Evolutionary conservation across 306 rosid species (phyloP).

Genomic region (Quercus engelmannii): DNA sequence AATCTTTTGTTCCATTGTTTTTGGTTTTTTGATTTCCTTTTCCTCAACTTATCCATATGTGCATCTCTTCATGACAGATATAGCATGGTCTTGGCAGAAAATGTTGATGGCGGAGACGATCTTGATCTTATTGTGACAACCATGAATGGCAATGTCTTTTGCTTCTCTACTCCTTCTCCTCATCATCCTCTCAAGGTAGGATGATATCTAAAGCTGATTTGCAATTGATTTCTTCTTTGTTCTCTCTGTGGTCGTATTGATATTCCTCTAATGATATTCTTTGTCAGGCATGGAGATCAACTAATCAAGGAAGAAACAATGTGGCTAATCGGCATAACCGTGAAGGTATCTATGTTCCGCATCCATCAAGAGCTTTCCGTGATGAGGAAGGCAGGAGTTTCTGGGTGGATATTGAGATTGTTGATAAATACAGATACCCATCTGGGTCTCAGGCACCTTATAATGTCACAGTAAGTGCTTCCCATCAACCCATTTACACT

Average conservation of each 20-base stretch:
- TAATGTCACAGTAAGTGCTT: constrained; percentile 65
- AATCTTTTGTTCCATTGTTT: constrained; percentile 12
- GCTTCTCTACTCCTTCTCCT: constrained; percentile 90
- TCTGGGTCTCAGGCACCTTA: constrained; percentile 93
- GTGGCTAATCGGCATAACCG: constrained; percentile 64
- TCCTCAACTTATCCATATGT: neutral
- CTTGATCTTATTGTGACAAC: constrained; percentile 92
- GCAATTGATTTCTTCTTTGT: constrained; percentile 11
- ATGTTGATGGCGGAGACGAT: constrained; percentile 99
- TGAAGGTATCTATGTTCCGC: constrained; percentile 77
- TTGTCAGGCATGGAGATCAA: constrained; percentile 75
- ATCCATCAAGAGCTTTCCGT: constrained; percentile 86
- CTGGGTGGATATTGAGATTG: constrained; percentile 87
- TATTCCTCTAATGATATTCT: constrained; percentile 10
- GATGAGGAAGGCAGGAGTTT: constrained; percentile 98
- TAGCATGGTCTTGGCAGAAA: constrained; percentile 98
- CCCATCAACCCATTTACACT: neutral
- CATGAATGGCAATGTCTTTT: constrained; percentile 97
- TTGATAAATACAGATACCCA: constrained; percentile 76
- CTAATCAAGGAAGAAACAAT: constrained; percentile 85
- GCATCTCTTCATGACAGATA: constrained; percentile 55
- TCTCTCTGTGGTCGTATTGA: neutral
- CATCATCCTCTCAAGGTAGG: constrained; percentile 94
- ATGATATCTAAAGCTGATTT: constrained; percentile 23
- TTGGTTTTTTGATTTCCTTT: constrained; percentile 17